A percentile compares a stretch with the other conserved stretches of the same genome.
These are phyloP conservation scores for Aureococcus anophagefferens DNA, from an alignment of 108 stramenopile species.

Conservation along the genomic window DNA sequence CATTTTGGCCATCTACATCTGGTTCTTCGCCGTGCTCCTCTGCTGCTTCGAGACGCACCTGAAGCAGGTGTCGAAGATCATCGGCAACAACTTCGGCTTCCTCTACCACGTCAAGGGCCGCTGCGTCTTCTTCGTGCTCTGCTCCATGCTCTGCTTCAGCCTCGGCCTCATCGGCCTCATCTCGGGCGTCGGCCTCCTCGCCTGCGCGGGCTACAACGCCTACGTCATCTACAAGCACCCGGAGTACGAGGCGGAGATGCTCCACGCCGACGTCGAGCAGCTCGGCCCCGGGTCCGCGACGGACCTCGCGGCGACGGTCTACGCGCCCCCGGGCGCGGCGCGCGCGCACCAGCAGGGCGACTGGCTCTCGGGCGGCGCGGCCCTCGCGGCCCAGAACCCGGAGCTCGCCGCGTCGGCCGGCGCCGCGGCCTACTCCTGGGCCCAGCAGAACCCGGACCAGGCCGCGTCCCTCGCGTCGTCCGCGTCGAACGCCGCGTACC, in stretches of 20 bases:
- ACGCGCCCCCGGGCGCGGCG: too few species aligned
- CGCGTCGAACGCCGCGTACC: too few species aligned
- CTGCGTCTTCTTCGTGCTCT: constrained; percentile 6
- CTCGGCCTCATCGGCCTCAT: constrained; percentile 11
- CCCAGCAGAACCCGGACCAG: neutral
- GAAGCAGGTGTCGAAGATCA: constrained; percentile 20
- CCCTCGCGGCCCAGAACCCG: too few species aligned
- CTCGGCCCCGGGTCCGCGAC: too few species aligned
- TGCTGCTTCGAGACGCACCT: constrained; percentile 51
- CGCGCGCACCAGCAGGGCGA: too few species aligned
- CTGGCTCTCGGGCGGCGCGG: too few species aligned
- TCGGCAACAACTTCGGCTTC: constrained; percentile 40
- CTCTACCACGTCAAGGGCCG: constrained; percentile 31
- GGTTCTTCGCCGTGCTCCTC: constrained; percentile 20
- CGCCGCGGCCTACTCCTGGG: neutral
- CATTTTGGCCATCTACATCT: constrained; percentile 12
- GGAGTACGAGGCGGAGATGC: constrained; percentile 13
- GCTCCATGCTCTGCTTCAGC: constrained; percentile 5
- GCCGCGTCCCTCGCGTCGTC: neutral
- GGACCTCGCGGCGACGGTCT: too few species aligned
- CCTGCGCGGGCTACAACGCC: constrained; percentile 1
- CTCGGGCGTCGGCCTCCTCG: constrained; percentile 5
- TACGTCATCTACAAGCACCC: constrained; percentile 18
- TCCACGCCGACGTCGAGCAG: neutral
- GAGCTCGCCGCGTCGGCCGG: neutral